Base-by-base conservation (phyloP, 2,329 filamentous ascomycete genomes). In the Aspergillus melleus region DNA sequence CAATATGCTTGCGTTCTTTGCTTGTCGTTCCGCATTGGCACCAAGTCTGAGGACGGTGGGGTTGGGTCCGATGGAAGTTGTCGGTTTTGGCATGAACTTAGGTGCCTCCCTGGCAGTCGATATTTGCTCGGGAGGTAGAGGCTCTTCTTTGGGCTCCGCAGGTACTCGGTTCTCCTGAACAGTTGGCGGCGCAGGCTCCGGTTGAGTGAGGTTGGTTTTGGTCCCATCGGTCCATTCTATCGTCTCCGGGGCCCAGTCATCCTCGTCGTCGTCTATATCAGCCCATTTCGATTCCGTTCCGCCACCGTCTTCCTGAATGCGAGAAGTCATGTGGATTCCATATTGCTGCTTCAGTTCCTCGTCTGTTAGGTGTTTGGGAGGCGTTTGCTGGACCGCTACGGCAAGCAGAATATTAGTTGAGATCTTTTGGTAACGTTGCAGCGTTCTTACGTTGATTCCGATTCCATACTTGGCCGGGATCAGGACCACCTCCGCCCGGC, bases 171-270 rank as follows among this genome's bases (percentile, higher is more conserved):
- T 57, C 16, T 68, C 64, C 47, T 70, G 64, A 24, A 14, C 54
- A 16, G 67, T 54, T 24, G 54, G 49, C 16, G 67, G 63, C 20
- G 59, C 51, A 54, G 65, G 66, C 57, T 78, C 74, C 20, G 68
- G 76, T 26, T 83, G 79, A 42, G 83, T 81, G 44, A 87, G 79
- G 29, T 81, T 86, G 44, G 86, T 87, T 68, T 88, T 89, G 6
- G 86, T 88, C 52, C 86, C 86, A 71, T 89, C 86, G 75, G 86
- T 88, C 86, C 86, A 89, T 67, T 88, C 85, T 52, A 88, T 86
- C 19, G 86, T 85, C 65, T 89, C 86, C 4, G 86, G 86, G 16
- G 85, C 85, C 86, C 86, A 88, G 64, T 88, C 86, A 64, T 88
- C 86, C 70, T 89, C 86, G 63, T 88, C 86, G 61, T 89, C 86